Conservation (phyloP, 129 eudicot genomes). For the Scalesia atractyloides region DNA sequence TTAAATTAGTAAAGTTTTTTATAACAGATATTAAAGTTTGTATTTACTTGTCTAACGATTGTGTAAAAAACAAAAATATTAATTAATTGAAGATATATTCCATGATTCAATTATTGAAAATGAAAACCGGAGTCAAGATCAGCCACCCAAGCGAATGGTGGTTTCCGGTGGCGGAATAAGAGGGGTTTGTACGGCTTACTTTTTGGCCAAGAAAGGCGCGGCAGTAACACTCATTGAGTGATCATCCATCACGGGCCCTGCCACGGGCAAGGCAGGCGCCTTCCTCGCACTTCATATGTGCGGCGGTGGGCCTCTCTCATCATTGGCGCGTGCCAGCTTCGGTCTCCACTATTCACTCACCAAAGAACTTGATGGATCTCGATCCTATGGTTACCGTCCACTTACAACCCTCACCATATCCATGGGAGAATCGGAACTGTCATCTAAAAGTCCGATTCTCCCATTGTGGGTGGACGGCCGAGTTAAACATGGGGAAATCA, state of each 20-base stretch:
- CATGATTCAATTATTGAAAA: not conserved
- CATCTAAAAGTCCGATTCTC: conserved; percentile 15
- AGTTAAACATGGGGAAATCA: conserved; percentile 38
- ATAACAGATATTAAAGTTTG: too few relatives aligned
- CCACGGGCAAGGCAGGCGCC: conserved; percentile 93
- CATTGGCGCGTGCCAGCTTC: conserved; percentile 82
- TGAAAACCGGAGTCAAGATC: conserved; percentile 4
- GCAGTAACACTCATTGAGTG: conserved; percentile 69
- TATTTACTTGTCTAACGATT: too few relatives aligned
- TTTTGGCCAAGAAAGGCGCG: conserved; percentile 68
- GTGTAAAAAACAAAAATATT: too few relatives aligned
- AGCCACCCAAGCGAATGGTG: conserved; percentile 52
- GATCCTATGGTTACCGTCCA: conserved; percentile 73
- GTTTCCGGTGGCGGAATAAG: too few relatives aligned
- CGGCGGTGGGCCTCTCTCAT: conserved; percentile 64
- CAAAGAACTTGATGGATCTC: conserved; percentile 54
- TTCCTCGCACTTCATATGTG: conserved; percentile 86
- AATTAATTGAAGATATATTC: too few relatives aligned
- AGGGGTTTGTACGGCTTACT: conserved; percentile 89
- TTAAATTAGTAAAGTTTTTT: too few relatives aligned
- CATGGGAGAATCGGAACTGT: conserved; percentile 42
- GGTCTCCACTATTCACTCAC: conserved; percentile 76
- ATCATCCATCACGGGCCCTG: conserved; percentile 86
- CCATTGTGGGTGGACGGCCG: conserved; percentile 81
- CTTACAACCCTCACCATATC: conserved; percentile 62